phyloP scores from a whole-genome alignment of 192 early-diverging fungal genomes.

The Coemansia sp. region DNA sequence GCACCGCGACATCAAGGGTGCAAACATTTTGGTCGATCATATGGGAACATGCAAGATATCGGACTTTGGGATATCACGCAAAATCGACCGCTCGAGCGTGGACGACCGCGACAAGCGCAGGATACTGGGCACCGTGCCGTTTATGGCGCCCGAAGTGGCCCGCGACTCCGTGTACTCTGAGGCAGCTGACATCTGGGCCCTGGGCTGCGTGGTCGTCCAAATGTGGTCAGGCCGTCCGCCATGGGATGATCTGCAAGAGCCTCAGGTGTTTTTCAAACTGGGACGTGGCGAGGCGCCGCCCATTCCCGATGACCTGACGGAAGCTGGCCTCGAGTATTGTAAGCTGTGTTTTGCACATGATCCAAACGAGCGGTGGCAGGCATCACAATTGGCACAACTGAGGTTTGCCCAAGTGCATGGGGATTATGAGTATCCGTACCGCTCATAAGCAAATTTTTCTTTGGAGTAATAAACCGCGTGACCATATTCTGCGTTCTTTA shows the following conservation, averaged over 20 bases:
- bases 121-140: slow-evolving; percentile 77
- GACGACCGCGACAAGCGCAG: slow-evolving; percentile 24
- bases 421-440: slow-evolving; percentile 44
- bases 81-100: slow-evolving; percentile 12
- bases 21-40: slow-evolving; percentile 74
- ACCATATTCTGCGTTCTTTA: background rate
- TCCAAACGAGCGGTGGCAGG: slow-evolving; percentile 75
- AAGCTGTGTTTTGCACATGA: slow-evolving; percentile 73
- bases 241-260: slow-evolving; percentile 58
- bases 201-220: slow-evolving; percentile 87
- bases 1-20: slow-evolving; percentile 81
- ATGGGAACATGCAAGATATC: slow-evolving; percentile 91
- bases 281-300: slow-evolving; percentile 80
- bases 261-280: slow-evolving; percentile 68
- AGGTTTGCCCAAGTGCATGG: slow-evolving; percentile 61
- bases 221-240: slow-evolving; percentile 90
- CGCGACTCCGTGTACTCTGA: slow-evolving; percentile 76
- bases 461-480: background rate
- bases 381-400: slow-evolving; percentile 66
- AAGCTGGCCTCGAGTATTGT: slow-evolving; percentile 70
- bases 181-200: slow-evolving; percentile 91
- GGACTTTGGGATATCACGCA: slow-evolving; percentile 94
- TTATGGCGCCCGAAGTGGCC: slow-evolving; percentile 97
- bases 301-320: slow-evolving; percentile 69
- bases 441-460: background rate